Base-by-base conservation (phyloP, 225 moss, liverwort and hornwort species). In the Asterella californica region DNA sequence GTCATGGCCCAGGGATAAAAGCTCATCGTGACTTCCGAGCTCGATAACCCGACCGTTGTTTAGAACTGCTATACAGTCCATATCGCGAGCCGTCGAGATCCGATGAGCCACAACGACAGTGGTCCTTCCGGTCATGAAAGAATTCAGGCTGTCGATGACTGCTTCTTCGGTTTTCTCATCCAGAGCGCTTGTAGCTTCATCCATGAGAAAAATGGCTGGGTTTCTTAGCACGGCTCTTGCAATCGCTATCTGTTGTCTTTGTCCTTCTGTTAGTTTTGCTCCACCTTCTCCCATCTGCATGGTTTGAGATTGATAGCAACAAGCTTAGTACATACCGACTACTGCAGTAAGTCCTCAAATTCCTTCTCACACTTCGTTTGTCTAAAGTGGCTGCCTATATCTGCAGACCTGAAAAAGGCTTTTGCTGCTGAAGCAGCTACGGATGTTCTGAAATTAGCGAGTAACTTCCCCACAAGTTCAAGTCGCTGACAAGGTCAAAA, bases 221-320 rank as follows among this genome's bases (percentile, higher is more conserved):
- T 90, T 91, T 59, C 86, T 94, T 10, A 94, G 86, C 83, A 94
- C 90, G 45, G 94, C 94, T 62, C 94, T 90, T 33, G 94, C 90
- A 83, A 94, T 91, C 65, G 94, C 94, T 79, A 94, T 84, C 60
- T 89, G 87, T 47, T 92, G 92, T 50, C 89, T 94, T 81, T 94
- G 91, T 34, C 90, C 91, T 38, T 81, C 87, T 65, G 92, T 90
- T 42, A 94, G 81, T 75, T 90, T 88, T 47, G 88, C 87, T 19
- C 91, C 92, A 49, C 85, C 73, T 66, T 90, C 94, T 52, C 94
- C 92, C 48, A 94, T 91, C 94, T 94, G 86, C 4, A 42, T 7
- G 42, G 17, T 14, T 30, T 65, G 5, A 65, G 63, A 63, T 4
- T 32, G 24, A 24, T 62, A 10, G 25, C 27, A n/a, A 42, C 42